A percentile compares a stretch with the other conserved stretches of the same genome.
phyloP scores from a whole-genome alignment of 352 stramenopile genomes.

The Halophytophthora polymorphica region DNA sequence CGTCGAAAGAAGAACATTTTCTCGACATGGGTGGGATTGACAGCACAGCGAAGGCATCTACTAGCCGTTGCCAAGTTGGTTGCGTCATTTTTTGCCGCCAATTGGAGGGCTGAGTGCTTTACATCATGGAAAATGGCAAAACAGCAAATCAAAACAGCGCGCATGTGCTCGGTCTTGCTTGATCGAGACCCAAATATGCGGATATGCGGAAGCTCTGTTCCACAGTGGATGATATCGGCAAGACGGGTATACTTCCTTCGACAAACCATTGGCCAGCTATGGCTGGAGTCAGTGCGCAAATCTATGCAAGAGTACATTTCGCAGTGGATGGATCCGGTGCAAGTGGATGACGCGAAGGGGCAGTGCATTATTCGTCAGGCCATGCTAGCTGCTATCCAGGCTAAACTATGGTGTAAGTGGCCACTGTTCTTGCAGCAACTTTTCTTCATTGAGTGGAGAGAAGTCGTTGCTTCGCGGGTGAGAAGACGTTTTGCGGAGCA shows the following conservation, averaged over 20 bases:
- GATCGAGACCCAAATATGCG: constrained; percentile 9
- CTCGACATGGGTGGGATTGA: constrained; percentile 11
- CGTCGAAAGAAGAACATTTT: constrained; percentile 5
- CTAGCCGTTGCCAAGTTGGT: constrained; percentile 5
- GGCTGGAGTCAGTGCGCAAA: constrained; percentile 32
- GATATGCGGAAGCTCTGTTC: constrained; percentile 6
- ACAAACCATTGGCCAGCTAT: constrained; percentile 31
- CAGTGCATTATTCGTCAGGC: constrained; percentile 19
- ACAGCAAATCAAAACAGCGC: constrained; percentile 11
- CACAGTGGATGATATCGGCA: constrained; percentile 22
- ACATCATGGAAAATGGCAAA: constrained; percentile 15
- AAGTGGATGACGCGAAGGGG: constrained; percentile 13
- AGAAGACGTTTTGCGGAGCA: constrained; percentile 8
- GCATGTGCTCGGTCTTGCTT: constrained; percentile 18
- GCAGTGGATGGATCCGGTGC: constrained; percentile 23
- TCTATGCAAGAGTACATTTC: constrained; percentile 34
- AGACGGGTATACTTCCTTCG: constrained; percentile 27
- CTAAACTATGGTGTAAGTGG: constrained; percentile 35
- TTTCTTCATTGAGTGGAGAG: constrained; percentile 30
- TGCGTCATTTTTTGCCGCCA: constrained; percentile 6
- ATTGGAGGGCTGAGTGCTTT: constrained; percentile 19
- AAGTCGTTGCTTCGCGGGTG: constrained; percentile 3
- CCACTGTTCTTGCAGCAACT: constrained; percentile 21
- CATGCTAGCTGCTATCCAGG: constrained; percentile 29
- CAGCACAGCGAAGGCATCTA: constrained; percentile 9